Base-by-base conservation (phyloP, 345 rosid species). In the Durio zibethinus region DNA sequence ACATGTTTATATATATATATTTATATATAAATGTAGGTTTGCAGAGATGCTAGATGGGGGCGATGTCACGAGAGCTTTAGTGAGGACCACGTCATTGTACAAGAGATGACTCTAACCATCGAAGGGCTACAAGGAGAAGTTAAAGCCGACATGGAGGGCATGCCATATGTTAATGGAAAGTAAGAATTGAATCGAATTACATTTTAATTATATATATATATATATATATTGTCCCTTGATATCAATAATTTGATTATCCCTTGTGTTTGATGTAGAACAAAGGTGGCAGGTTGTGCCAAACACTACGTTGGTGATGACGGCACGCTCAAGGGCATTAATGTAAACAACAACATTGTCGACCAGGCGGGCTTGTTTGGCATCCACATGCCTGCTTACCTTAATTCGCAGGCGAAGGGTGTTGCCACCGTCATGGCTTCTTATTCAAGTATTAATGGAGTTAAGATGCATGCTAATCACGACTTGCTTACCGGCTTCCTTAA, bases 1-100 rank as follows among this genome's bases (percentile, higher is more conserved):
- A 18, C 2, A 10, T 27, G 14, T 12, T 25, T 29, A 53, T 53
- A 27, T 62, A 15, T 33, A 62, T n/a, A n/a, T n/a, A n/a, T n/a
- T n/a, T n/a, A n/a, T 1, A 31, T 10, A 60, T 11, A 78, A 9
- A 23, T 35, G 12, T 62, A 85, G 87, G 81, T 86, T 7, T 86
- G 88, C 80, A 75, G 86, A 74, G 86, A 86, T 82, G 86, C 88
- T 0, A 83, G 88, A 52, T 83, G 88, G 88, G 86, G 85, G 0
- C 73, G 88, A 20, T 86, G 88, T 27, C 83, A 81, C 54, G 86
- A 86, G 69, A 86, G 85, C 67, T 86, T 83, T 57, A 86, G 88
- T 50, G 87, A 85, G 65, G 87, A 85, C 65, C 77, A 29, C 7
- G 72, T 20, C 21, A 76, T 85, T 75, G 87, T 85, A 4, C 83